Conservation (phyloP, 306 rosid genomes). For the Lathyrus tuberosus region DNA sequence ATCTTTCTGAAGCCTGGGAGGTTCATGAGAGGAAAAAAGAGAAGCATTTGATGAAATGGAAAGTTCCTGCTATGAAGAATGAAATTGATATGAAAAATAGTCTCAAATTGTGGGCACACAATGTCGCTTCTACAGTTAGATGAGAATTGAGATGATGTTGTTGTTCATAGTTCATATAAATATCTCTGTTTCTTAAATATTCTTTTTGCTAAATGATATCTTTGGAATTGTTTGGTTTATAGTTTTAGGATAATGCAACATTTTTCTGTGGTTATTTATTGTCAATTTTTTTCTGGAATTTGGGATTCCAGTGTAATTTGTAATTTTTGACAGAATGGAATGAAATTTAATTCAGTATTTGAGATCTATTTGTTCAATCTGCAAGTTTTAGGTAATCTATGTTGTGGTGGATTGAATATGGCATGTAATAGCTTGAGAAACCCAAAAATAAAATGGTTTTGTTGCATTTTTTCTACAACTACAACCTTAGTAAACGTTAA, state of each 20-base stretch:
- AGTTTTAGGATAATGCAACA: background rate
- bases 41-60: constrained; percentile 71
- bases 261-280: constrained; percentile 9
- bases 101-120: constrained; percentile 86
- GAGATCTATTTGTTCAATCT: constrained; percentile 1
- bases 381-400: background rate
- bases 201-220: constrained; percentile 5
- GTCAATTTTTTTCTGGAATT: constrained; percentile 6
- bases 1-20: constrained; percentile 90
- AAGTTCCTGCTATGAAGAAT: constrained; percentile 56
- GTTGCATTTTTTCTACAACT: no score
- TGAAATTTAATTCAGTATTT: constrained; percentile 32
- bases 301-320: constrained; percentile 24
- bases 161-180: constrained; percentile 19
- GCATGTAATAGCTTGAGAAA: no score
- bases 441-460: no score
- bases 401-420: background rate
- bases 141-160: constrained; percentile 42
- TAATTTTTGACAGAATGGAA: background rate
- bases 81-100: constrained; percentile 71
- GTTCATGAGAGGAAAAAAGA: constrained; percentile 52
- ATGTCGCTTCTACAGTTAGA: constrained; percentile 84
- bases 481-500: no score
- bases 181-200: background rate
- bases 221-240: background rate